Percentiles rank a stretch among this genome's conserved stretches.
phyloP scores from a whole-genome alignment of 345 rosid genomes.

The Aquilaria malaccensis region DNA sequence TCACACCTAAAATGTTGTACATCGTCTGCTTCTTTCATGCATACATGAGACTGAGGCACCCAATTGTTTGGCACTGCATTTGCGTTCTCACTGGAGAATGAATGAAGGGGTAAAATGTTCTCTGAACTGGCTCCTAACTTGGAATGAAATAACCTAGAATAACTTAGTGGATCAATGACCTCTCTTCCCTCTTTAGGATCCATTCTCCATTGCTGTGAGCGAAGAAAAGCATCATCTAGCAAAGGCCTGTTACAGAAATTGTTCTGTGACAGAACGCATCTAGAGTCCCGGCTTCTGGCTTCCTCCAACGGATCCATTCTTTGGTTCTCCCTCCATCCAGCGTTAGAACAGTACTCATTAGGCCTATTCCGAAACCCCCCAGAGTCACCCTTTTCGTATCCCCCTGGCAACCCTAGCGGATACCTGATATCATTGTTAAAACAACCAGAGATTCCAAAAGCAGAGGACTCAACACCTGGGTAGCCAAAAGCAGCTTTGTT shows the following conservation, averaged over 20 bases:
- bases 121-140: slow-evolving; percentile 12
- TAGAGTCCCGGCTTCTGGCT: slow-evolving; percentile 10
- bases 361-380: slow-evolving; percentile 21
- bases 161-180: slow-evolving; percentile 11
- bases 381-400: slow-evolving; percentile 19
- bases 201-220: slow-evolving; percentile 16
- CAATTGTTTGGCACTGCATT: slow-evolving; percentile 16
- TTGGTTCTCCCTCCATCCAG: slow-evolving; percentile 15
- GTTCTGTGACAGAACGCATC: slow-evolving; percentile 11
- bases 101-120: slow-evolving; percentile 8
- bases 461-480: slow-evolving; percentile 19
- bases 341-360: slow-evolving; percentile 15
- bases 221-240: slow-evolving; percentile 12
- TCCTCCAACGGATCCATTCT: slow-evolving; percentile 27
- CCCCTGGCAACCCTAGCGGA: slow-evolving; percentile 22
- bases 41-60: slow-evolving; percentile 20
- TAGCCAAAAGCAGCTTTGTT: slow-evolving; percentile 17
- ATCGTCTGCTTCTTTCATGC: slow-evolving; percentile 17
- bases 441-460: slow-evolving; percentile 17
- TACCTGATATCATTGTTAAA: slow-evolving; percentile 15
- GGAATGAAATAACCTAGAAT: slow-evolving; percentile 15
- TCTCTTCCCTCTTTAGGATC: slow-evolving; percentile 17
- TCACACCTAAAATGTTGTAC: slow-evolving; percentile 20
- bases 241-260: slow-evolving; percentile 13
- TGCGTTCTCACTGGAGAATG: slow-evolving; percentile 20